Evolutionary conservation across 257 asterid genomes (phyloP), one percentile per base, ranked within the genome.

Genomic region (Petrea volubilis): DNA sequence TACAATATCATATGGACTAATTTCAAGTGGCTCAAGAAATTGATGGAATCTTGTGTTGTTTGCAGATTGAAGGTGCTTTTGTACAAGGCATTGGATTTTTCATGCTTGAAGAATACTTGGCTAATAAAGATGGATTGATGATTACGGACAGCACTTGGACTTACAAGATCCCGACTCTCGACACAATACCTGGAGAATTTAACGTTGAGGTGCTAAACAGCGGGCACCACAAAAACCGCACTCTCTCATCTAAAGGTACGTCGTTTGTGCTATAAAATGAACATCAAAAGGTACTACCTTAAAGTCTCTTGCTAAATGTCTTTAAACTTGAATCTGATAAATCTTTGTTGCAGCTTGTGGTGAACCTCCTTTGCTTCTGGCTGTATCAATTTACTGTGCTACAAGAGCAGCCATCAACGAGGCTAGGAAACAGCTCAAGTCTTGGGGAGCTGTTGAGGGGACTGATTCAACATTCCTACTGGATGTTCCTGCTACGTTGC

Each of bases 11-110:
- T 52, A 23, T 10, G n/a, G n/a, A 65, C 18, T 1, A 24, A n/a
- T 14, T 56, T 27, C 20, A 10, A 6, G 1, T 3, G 21, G 43
- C 46, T 28, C 3, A 0, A 12, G 14, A 44, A 46, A 46, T 27
- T 46, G 44, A 64, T 44, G 20, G 29, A 11, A 29, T 66, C 36
- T 57, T 64, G 62, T 36, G 44, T 20, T n/a, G 17, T 65, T 43
- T 34, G 31, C 84, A 92, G 96, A 89, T 87, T 71, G 96, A 92
- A 82, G 98, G 96, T 31, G 92, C 98, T 56, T 92, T 86, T 28
- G 91, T 92, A 12, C 96, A 89, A 84, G 98, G 98, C 28, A 65
- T 92, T 4, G 96, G 98, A 41, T 88, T 92, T 74, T 89, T 92
- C 79, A 89, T 89, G 96, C 86, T 71, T 12, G 96, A 92, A 87